These are phyloP conservation scores for Ceratocystis huliohia DNA, from an alignment of 2,329 filamentous ascomycete species.

Conservation along the genomic window DNA sequence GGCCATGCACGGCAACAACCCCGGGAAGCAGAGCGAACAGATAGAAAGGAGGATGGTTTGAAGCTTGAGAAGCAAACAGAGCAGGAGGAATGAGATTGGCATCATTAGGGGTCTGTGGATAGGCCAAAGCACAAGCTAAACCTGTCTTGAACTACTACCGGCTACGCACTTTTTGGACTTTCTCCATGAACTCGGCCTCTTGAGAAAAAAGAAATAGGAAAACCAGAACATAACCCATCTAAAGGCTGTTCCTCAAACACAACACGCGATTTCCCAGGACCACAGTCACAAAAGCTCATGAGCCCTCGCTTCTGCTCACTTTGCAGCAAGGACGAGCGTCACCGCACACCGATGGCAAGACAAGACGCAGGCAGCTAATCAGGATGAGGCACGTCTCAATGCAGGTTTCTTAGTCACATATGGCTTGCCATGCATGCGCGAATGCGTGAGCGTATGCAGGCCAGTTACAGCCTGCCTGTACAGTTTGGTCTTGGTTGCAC, in stretches of 20 bases:
- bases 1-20: conserved; percentile 21
- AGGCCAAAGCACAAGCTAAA: not conserved
- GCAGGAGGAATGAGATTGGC: not conserved
- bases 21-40: too few species aligned
- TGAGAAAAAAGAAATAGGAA: not conserved
- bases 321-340: not conserved
- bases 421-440: not conserved
- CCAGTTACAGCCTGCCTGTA: not conserved
- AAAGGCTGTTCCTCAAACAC: not conserved
- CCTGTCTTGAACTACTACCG: not conserved
- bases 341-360: not conserved
- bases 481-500: not conserved
- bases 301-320: not conserved
- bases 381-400: not conserved
- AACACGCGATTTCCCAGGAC: not conserved
- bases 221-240: too few species aligned
- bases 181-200: not conserved
- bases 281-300: not conserved
- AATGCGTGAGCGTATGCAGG: not conserved
- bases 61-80: not conserved
- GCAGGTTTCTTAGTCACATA: not conserved
- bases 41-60: not conserved
- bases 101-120: not conserved
- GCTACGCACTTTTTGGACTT: not conserved
- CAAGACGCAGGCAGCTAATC: not conserved